Conservation (phyloP, 805 yeast species). For the Ascoidea rubescens region DNA sequence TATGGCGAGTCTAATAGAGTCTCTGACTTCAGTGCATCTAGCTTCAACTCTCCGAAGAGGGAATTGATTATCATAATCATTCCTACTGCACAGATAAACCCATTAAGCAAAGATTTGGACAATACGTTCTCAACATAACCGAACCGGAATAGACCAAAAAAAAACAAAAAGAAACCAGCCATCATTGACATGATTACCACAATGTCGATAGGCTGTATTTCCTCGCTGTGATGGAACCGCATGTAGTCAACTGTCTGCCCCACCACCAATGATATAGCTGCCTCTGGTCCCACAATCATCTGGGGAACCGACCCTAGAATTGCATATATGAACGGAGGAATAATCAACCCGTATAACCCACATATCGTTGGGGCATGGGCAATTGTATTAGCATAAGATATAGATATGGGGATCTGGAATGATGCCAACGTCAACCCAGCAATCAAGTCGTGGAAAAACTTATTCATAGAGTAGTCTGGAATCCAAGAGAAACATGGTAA, state of each 20-base stretch:
- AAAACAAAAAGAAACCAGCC: slow-evolving; percentile 59
- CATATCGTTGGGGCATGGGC: slow-evolving; percentile 75
- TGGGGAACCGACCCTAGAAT: slow-evolving; percentile 77
- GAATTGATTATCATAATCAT: slow-evolving; percentile 72
- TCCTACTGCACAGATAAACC: slow-evolving; percentile 81
- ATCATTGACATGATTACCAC: slow-evolving; percentile 59
- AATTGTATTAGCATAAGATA: slow-evolving; percentile 61
- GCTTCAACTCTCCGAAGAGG: slow-evolving; percentile 56
- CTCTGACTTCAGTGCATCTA: slow-evolving; percentile 32
- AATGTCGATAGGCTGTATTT: slow-evolving; percentile 34
- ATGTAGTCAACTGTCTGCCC: slow-evolving; percentile 66
- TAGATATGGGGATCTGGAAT: slow-evolving; percentile 78
- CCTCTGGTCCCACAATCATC: slow-evolving; percentile 87
- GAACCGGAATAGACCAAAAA: slow-evolving; percentile 67
- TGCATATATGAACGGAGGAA: slow-evolving; percentile 69
- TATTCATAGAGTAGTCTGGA: slow-evolving; percentile 27
- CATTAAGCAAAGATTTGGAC: slow-evolving; percentile 63
- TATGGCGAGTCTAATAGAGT: slow-evolving; percentile 56
- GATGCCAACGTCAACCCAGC: slow-evolving; percentile 86
- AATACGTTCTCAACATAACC: slow-evolving; percentile 78
- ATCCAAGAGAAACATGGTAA: slow-evolving; percentile 59
- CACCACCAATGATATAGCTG: slow-evolving; percentile 69
- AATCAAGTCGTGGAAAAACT: slow-evolving; percentile 45
- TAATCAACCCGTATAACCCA: slow-evolving; percentile 63
- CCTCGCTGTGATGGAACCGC: slow-evolving; percentile 25